These are phyloP conservation scores for Candida boidinii DNA, from an alignment of 805 yeast species.

Conservation along the genomic window DNA sequence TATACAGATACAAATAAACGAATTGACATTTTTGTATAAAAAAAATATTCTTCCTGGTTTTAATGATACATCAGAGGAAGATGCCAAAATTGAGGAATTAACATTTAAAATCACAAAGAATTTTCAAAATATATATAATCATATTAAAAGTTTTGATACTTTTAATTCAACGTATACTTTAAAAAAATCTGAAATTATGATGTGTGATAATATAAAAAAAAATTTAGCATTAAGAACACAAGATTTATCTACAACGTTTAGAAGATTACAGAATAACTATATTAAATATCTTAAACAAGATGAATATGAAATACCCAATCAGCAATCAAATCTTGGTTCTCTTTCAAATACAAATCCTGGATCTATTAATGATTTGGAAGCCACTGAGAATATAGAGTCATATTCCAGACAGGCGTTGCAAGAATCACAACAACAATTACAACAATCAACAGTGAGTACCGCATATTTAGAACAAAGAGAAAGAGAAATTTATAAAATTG, in stretches of 20 bases:
- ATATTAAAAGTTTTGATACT: slow-evolving; percentile 58
- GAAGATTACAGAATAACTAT: slow-evolving; percentile 84
- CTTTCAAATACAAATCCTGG: slow-evolving; percentile 1
- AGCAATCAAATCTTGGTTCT: too few species aligned
- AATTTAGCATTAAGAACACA: slow-evolving; percentile 83
- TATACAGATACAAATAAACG: slow-evolving; percentile 46
- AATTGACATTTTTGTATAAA: slow-evolving; percentile 63
- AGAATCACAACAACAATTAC: slow-evolving; percentile 24
- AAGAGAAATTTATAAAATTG: slow-evolving; percentile 80
- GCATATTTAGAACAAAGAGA: slow-evolving; percentile 63
- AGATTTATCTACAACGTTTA: slow-evolving; percentile 62
- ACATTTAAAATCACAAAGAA: slow-evolving; percentile 66
- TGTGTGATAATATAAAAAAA: slow-evolving; percentile 75
- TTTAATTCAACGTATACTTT: slow-evolving; percentile 24
- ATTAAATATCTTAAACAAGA: slow-evolving; percentile 78
- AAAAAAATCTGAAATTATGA: slow-evolving; percentile 42
- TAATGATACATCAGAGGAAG: slow-evolving; percentile 70
- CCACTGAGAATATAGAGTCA: slow-evolving; percentile 33
- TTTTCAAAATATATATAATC: slow-evolving; percentile 71
- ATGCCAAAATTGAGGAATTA: slow-evolving; percentile 67
- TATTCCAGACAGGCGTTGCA: slow-evolving; percentile 46
- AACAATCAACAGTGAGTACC: slow-evolving; percentile 27
- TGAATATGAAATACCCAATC: slow-evolving; percentile 42
- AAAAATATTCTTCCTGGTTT: slow-evolving; percentile 83
- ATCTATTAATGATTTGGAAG: slow-evolving; percentile 12